Conservation (phyloP, 2,329 filamentous ascomycete species). For the Aureobasidium uvarum region DNA sequence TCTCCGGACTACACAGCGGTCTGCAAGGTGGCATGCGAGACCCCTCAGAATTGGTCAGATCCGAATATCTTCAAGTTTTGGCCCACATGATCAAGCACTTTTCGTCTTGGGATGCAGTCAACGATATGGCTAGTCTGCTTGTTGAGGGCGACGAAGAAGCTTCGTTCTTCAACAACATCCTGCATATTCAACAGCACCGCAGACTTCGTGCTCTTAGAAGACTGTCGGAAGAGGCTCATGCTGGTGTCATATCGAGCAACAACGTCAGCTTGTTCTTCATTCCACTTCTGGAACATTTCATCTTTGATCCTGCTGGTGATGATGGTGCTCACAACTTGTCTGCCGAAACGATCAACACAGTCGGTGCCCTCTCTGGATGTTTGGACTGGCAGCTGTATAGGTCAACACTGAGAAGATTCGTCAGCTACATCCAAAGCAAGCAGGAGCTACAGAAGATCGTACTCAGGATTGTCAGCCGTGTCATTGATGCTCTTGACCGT, state of each 20-base stretch:
- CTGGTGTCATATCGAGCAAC: slow-evolving; percentile 65
- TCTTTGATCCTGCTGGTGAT: slow-evolving; percentile 79
- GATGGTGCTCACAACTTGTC: slow-evolving; percentile 75
- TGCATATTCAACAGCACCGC: slow-evolving; percentile 84
- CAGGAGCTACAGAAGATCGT: slow-evolving; percentile 82
- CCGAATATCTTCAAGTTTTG: slow-evolving; percentile 77
- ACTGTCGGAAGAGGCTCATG: slow-evolving; percentile 65
- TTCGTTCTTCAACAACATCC: slow-evolving; percentile 88
- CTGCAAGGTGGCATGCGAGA: slow-evolving; percentile 75
- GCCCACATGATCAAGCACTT: slow-evolving; percentile 73
- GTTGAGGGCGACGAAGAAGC: slow-evolving; percentile 70
- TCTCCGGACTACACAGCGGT: slow-evolving; percentile 66
- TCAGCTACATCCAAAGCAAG: slow-evolving; percentile 75
- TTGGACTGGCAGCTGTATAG: slow-evolving; percentile 91
- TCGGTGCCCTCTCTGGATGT: slow-evolving; percentile 70
- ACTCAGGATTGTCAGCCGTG: slow-evolving; percentile 74
- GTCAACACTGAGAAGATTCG: slow-evolving; percentile 78
- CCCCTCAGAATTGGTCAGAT: slow-evolving; percentile 75
- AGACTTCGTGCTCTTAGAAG: slow-evolving; percentile 80
- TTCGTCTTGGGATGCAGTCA: slow-evolving; percentile 66
- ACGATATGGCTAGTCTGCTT: slow-evolving; percentile 71
- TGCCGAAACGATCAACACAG: slow-evolving; percentile 78
- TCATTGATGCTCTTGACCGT: slow-evolving; percentile 70
- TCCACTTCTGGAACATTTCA: slow-evolving; percentile 89
- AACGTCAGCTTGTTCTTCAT: slow-evolving; percentile 86